phyloP scores from a whole-genome alignment of 441 rosid species.

The Populus tomentosa region DNA sequence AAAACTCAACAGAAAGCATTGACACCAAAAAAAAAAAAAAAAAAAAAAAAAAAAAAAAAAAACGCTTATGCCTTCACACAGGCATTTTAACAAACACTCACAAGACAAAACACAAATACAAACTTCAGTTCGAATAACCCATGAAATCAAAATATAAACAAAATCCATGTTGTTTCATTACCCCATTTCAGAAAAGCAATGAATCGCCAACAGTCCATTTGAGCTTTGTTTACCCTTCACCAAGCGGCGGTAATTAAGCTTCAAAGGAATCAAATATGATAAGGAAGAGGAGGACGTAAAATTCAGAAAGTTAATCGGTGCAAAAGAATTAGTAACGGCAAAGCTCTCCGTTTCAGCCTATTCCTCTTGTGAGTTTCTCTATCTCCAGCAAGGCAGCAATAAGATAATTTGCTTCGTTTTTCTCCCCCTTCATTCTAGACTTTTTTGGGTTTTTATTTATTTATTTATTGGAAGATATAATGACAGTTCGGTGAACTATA shows the following conservation, averaged over 20 bases:
- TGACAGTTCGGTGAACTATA: not conserved
- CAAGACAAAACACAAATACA: not conserved
- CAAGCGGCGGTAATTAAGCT: constrained; percentile 17
- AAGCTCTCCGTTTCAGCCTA: not conserved
- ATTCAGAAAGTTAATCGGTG: constrained; percentile 30
- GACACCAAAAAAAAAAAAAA: not conserved
- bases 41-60: not conserved
- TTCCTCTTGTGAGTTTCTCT: not conserved
- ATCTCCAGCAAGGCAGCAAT: not conserved
- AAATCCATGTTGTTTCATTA: not conserved
- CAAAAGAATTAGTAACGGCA: constrained; percentile 26
- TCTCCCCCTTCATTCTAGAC: not conserved
- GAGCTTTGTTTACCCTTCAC: constrained; percentile 18
- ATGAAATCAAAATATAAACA: not conserved
- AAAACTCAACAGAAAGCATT: not conserved
- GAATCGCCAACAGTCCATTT: constrained; percentile 28
- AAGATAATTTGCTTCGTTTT: not conserved
- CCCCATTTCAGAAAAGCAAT: constrained; percentile 48
- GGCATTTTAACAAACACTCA: constrained; percentile 43
- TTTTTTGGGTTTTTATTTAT: not conserved
- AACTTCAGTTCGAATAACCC: not conserved
- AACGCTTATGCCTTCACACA: constrained; percentile 14
- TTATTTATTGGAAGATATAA: not conserved
- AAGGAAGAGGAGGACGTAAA: constrained; percentile 13
- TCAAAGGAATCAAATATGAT: constrained; percentile 24